Evolutionary conservation across 2,329 filamentous ascomycete species (phyloP), one percentile per base, ranked within the genome.

Genomic region (Volutella citrinella): DNA sequence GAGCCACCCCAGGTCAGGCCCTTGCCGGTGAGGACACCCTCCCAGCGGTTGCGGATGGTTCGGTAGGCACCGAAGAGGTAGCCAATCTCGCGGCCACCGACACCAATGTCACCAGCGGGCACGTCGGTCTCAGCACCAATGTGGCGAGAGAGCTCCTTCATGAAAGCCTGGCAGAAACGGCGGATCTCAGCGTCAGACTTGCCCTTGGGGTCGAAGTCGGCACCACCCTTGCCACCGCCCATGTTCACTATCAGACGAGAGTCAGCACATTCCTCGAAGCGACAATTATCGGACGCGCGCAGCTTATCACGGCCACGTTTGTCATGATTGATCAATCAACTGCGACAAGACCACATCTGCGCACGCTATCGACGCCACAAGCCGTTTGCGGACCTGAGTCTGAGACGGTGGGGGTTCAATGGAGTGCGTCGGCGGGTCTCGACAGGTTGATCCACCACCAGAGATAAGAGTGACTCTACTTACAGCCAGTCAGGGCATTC

Each of bases 191-290:
- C 86, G 70, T 98, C 90, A 36, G 84, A 86, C 80, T 96, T 97
- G 73, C 89, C 90, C 80, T 97, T 98, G 66, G 93, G 93, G 70
- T 97, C 89, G 65, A 98, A 97, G 75, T 97, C 93, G 64, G 91
- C 84, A 58, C 93, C 93, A 70, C 93, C 93, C 76, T 97, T 97
- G 60, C 86, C 93, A 71, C 93, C 93, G 49, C 93, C 93, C 82
- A 98, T 96, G 56, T 57, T 65, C 72, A 64, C 63, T 66, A 36
- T 16, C 14, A 38, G 22, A 17, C 7, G 24, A 38, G 33, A 35
- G 40, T 52, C 38, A 48, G 42, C 24, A 30, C 17, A 34, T 29
- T 17, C 25, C 36, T 30, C 19, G 18, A 19, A 35, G 22, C 19
- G 8, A n/a, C n/a, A n/a, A n/a, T n/a, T n/a, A n/a, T n/a, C n/a